Base-by-base conservation (phyloP, 495 filamentous ascomycete genomes). In the Evansstolkia leycettana region DNA sequence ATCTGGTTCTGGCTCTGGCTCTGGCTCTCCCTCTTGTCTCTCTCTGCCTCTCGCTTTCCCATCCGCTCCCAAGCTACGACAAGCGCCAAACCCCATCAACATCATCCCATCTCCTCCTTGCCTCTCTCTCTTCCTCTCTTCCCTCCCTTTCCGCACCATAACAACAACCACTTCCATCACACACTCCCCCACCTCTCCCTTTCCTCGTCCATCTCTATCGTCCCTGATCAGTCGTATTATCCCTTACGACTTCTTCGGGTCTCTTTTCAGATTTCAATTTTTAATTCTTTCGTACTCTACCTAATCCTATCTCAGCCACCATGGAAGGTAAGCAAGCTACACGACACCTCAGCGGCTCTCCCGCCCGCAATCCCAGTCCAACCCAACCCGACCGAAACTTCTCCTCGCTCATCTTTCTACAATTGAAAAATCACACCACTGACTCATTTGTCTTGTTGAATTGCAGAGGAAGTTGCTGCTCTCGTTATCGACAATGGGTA, bases 401-500 rank as follows among this genome's bases (percentile, higher is more conserved):
- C n/a, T n/a, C n/a, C n/a, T n/a, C n/a, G n/a, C n/a, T n/a, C n/a
- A n/a, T n/a, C 36, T 16, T 30, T 32, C 37, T 28, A 27, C 33
- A 29, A 35, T 38, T 14, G 30, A 43, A 27, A 43, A 43, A 19
- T 34, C 32, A 31, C 9, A 23, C 9, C 34, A 34, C 81, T 88
- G 65, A 88, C 40, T 5, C 58, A 40, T 50, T 33, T 40, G 39
- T 47, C 60, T 33, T 40, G 39, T 47, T 60, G 38, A 40, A 41
- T 37, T 72, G 67, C 61, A 96, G 90, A 98, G 74, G 90, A 98
- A 82, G 90, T 98, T 71, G 90, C 90, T 67, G 90, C 90, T 68
- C 89, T 98, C 85, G 90, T 98, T 69, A 98, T 98, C 69, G 90
- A 98, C 87, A 98, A 98, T 96, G 90, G 90, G 90, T 98, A 84